Base-by-base conservation (phyloP, 805 yeast species). In the Saturnispora galanensis region DNA sequence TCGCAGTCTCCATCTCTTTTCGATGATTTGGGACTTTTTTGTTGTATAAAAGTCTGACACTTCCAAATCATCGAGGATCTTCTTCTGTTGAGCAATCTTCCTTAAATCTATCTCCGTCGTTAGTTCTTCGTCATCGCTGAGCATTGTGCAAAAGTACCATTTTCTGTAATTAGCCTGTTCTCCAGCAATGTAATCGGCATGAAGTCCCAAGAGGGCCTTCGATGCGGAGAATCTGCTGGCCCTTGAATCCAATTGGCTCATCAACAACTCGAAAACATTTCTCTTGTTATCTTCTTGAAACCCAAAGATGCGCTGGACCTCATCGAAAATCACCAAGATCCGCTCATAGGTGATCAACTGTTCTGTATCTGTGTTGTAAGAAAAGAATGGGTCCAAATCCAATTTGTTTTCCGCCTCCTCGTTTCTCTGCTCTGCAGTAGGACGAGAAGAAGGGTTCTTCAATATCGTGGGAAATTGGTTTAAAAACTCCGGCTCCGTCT, bases 101-200 rank as follows among this genome's bases (percentile, higher is more conserved):
- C 52, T 76, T 76, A 51, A 75, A 39, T 80, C 82, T 41, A 80
- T 67, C 52, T 79, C 82, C 41, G 75, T 79, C 48, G 78, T 45
- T 13, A 62, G 47, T 17, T 75, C 81, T 44, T 77, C 83, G 63
- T 88, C 96, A 39, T 82, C 63, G 52, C 81, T 88, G 32, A 83
- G 66, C 62, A 81, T 86, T 8, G 95, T 86, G 38, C 94, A 86
- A 63, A 89, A 84, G 60, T 79, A 87, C 97, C 97, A 90, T 62
- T 84, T 87, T 56, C 81, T 76, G 63, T 81, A 90, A 63, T 90
- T 90, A 3, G 97, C 76, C 48, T 79, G 69, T 41, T 80, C 85
- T 13, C 97, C 97, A 0, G 96, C 97, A 49, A 90, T 86, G 62
- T 90, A 90, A 50, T 89, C 95, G 1, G 87, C 80, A 63, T 90